Evolutionary conservation across 2,329 filamentous ascomycete genomes (phyloP).

Genomic region (Coniosporium tulheliwenetii): DNA sequence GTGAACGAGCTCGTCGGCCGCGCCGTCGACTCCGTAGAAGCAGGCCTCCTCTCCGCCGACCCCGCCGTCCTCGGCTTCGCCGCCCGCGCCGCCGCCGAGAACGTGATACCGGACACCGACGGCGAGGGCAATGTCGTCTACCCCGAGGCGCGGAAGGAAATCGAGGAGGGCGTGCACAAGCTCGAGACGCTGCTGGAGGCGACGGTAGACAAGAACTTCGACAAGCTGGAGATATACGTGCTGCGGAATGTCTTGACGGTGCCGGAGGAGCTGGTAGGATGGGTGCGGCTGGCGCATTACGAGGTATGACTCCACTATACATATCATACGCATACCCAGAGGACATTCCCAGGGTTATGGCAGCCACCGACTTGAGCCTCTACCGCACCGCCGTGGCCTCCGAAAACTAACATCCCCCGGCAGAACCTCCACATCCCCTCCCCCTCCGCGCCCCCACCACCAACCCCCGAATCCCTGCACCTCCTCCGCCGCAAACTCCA

Average conservation of each 20-base stretch:
- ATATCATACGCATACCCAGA: no score
- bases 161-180: conserved; percentile 58
- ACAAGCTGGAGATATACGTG: conserved; percentile 56
- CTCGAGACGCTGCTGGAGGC: conserved; percentile 33
- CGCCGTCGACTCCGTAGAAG: conserved; percentile 76
- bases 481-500: conserved; percentile 58
- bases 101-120: conserved; percentile 29
- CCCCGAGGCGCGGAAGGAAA: conserved; percentile 47
- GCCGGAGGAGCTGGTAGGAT: conserved; percentile 50
- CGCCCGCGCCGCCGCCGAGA: conserved; percentile 28
- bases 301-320: conserved; percentile 32
- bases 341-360: not conserved
- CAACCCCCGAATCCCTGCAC: conserved; percentile 53
- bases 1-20: conserved; percentile 88
- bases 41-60: conserved; percentile 58
- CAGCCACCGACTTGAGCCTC: not conserved
- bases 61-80: conserved; percentile 71
- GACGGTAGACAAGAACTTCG: conserved; percentile 34
- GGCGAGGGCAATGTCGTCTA: conserved; percentile 22
- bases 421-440: conserved; percentile 11
- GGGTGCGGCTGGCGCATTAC: conserved; percentile 76
- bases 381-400: not conserved
- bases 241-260: conserved; percentile 54
- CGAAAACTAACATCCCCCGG: not conserved
- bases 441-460: conserved; percentile 15